These are phyloP conservation scores for Acorus calamus DNA, from an alignment of 106 monocot species.

Conservation along the genomic window DNA sequence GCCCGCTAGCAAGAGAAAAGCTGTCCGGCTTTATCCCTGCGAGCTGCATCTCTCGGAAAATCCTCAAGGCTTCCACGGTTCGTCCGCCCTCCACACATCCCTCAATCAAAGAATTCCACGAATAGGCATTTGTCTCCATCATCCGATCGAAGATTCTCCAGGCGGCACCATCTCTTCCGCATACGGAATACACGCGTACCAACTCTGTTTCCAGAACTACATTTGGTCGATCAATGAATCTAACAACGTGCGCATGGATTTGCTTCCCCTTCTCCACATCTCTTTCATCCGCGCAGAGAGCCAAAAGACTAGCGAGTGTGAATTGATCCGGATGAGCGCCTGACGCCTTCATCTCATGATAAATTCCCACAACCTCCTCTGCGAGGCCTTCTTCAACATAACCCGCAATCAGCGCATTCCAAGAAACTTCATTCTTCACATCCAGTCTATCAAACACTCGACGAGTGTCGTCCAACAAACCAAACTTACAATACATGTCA, in stretches of 20 bases:
- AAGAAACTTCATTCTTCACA: background rate
- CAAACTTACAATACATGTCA: slow-evolving; percentile 6
- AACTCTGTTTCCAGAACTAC: slow-evolving; percentile 15
- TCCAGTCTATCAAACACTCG: background rate
- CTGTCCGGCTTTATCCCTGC: slow-evolving; percentile 6
- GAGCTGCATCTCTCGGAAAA: slow-evolving; percentile 12
- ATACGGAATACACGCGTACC: slow-evolving; percentile 13
- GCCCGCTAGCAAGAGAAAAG: slow-evolving; percentile 6
- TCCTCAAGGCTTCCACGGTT: background rate
- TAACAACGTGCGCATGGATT: slow-evolving; percentile 13
- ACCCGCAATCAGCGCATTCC: slow-evolving; percentile 4
- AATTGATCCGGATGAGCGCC: slow-evolving; percentile 3
- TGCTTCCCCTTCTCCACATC: slow-evolving; percentile 8
- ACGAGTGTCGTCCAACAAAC: background rate
- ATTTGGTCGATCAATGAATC: background rate
- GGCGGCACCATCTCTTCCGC: slow-evolving; percentile 5
- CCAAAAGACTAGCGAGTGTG: slow-evolving; percentile 11
- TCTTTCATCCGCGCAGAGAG: background rate
- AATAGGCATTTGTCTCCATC: slow-evolving; percentile 3
- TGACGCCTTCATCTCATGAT: slow-evolving; percentile 2
- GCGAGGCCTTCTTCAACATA: slow-evolving; percentile 1
- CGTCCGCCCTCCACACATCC: background rate
- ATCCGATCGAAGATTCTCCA: slow-evolving; percentile 3
- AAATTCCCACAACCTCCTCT: slow-evolving; percentile 5
- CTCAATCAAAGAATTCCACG: slow-evolving; percentile 19